Conservation (phyloP, 169 alveolate genomes). For the Eimeria necatrix region DNA sequence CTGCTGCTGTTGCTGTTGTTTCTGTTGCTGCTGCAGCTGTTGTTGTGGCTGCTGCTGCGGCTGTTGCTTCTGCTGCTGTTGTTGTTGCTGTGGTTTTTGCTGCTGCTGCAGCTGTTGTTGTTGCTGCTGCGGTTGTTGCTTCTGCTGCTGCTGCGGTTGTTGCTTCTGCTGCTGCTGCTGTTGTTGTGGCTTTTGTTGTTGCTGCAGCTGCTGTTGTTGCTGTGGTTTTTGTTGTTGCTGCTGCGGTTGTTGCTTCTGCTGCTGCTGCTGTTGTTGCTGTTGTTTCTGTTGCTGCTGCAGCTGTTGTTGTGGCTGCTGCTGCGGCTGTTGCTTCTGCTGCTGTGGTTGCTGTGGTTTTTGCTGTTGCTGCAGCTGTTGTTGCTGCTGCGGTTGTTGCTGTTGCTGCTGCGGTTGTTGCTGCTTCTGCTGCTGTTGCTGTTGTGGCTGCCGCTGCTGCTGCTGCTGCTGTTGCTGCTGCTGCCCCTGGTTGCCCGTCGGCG, state of each 20-base stretch:
- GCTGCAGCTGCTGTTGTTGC: not conserved
- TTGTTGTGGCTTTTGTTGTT: not conserved
- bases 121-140: slow-evolving; percentile 29
- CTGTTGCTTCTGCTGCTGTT: not conserved
- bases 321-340: too few relatives aligned
- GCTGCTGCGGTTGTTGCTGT: too few relatives aligned
- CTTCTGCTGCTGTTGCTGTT: not conserved
- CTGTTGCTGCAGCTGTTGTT: too few relatives aligned
- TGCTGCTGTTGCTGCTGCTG: slow-evolving; percentile 15
- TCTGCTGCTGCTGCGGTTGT: not conserved
- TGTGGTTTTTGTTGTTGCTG: too few relatives aligned
- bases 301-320: not conserved
- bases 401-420: too few relatives aligned
- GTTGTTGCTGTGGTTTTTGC: not conserved
- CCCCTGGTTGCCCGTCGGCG: not conserved
- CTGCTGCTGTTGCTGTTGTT: not conserved
- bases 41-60: slow-evolving; percentile 6
- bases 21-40: not conserved
- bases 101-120: not conserved
- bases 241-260: too few relatives aligned
- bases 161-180: not conserved
- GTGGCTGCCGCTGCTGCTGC: not conserved
- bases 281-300: slow-evolving; percentile 7
- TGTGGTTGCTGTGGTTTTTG: too few relatives aligned
- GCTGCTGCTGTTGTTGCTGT: not conserved